Conservation (phyloP, 352 stramenopile genomes). For the Lagenidium giganteum region DNA sequence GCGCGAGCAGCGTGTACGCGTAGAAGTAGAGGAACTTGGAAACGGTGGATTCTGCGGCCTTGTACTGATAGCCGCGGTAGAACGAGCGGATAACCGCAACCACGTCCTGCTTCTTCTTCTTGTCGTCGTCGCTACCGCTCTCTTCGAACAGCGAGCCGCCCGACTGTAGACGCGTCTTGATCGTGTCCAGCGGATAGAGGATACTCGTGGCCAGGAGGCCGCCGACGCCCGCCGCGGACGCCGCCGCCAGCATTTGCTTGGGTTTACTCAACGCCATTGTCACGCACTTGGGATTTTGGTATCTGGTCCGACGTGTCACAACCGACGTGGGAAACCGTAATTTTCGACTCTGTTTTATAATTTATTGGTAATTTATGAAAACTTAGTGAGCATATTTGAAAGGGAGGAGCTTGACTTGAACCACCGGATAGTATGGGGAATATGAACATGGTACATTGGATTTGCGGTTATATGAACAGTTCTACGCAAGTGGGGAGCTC, state of each 20-base stretch:
- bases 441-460: too few species aligned
- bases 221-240: conserved; percentile 67
- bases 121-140: conserved; percentile 12
- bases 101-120: conserved; percentile 24
- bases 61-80: conserved; percentile 84
- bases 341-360: too few species aligned
- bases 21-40: conserved; percentile 92
- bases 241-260: conserved; percentile 77
- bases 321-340: too few species aligned
- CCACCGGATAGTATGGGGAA: too few species aligned
- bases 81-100: conserved; percentile 46
- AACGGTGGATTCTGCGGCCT: conserved; percentile 71
- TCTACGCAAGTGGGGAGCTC: conserved; percentile 2
- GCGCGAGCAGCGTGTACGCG: conserved; percentile 77
- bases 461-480: too few species aligned
- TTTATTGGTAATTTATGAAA: too few species aligned
- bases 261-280: conserved; percentile 74
- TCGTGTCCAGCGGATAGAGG: conserved; percentile 81
- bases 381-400: too few species aligned
- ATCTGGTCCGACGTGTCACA: too few species aligned
- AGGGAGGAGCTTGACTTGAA: too few species aligned
- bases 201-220: conserved; percentile 74
- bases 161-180: conserved; percentile 88
- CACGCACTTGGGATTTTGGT: too few species aligned
- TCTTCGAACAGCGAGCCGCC: conserved; percentile 45